Evolutionary conservation across 2,329 filamentous ascomycete species (phyloP).

Genomic region (Botrytis cinerea): DNA sequence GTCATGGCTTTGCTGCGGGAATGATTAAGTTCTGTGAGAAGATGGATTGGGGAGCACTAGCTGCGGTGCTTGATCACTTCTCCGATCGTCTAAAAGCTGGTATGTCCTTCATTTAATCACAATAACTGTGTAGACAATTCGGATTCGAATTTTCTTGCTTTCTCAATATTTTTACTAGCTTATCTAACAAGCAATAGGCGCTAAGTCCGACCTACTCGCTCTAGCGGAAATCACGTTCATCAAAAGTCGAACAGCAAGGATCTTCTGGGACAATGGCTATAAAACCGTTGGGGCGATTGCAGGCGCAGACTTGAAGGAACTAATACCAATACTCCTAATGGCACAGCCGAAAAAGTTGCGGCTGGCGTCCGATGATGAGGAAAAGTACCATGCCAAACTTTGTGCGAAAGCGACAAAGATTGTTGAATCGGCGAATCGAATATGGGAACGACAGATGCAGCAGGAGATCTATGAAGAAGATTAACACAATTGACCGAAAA

Average conservation of each 20-base stretch:
- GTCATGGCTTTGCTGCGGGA: conserved; percentile 75
- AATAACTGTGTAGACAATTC: background rate
- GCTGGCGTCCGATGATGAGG: conserved; percentile 56
- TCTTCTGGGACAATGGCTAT: conserved; percentile 78
- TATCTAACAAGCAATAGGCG: conserved; percentile 48
- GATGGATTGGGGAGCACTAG: conserved; percentile 74
- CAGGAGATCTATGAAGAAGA: conserved; percentile 33
- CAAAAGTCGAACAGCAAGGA: conserved; percentile 72
- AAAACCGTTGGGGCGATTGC: conserved; percentile 67
- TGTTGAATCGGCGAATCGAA: conserved; percentile 64
- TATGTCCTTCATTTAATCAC: conserved; percentile 24
- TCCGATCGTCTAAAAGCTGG: conserved; percentile 68
- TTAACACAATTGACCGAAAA: background rate
- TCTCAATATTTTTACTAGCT: background rate
- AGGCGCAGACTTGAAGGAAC: conserved; percentile 66
- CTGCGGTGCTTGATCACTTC: conserved; percentile 73
- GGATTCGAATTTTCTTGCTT: background rate
- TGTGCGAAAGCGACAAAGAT: conserved; percentile 68
- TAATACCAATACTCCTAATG: conserved; percentile 73
- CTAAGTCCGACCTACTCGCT: conserved; percentile 68
- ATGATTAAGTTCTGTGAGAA: conserved; percentile 78
- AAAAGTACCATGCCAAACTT: conserved; percentile 64
- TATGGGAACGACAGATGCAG: conserved; percentile 54
- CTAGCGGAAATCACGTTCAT: conserved; percentile 73
- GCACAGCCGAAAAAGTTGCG: conserved; percentile 67